Evolutionary conservation across 148 eudicot species (phyloP).

Genomic region (Euryodendron excelsum): DNA sequence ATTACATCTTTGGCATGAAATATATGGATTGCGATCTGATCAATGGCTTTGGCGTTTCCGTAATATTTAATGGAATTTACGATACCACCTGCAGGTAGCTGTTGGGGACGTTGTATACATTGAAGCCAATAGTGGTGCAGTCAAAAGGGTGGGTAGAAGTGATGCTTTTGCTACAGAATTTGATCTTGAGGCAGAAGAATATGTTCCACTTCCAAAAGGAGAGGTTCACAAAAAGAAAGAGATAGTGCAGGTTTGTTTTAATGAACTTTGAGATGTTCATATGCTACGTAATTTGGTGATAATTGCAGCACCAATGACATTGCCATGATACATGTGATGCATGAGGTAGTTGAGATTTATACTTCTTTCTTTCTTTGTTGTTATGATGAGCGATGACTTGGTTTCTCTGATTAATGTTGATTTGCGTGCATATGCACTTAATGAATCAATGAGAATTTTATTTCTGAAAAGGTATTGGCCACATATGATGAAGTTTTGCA

Average conservation of each 20-base stretch:
- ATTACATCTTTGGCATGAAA: background rate
- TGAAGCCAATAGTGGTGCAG: slow-evolving; percentile 97
- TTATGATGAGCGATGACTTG: background rate
- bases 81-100: slow-evolving; percentile 59
- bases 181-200: slow-evolving; percentile 97
- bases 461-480: background rate
- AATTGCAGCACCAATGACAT: too few species aligned
- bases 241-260: slow-evolving; percentile 77
- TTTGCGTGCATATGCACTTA: background rate
- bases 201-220: slow-evolving; percentile 97
- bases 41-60: background rate
- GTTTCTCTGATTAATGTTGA: background rate
- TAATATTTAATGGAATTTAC: background rate
- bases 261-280: background rate
- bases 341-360: background rate
- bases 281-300: background rate
- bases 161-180: slow-evolving; percentile 98
- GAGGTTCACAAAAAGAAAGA: slow-evolving; percentile 98
- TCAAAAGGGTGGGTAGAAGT: slow-evolving; percentile 93
- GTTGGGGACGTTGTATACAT: slow-evolving; percentile 95
- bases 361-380: background rate
- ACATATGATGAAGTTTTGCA: background rate
- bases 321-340: background rate
- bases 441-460: background rate
- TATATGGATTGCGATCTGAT: background rate